Evolutionary conservation across 148 eudicot genomes (phyloP), one percentile per base, ranked within the genome.

Genomic region (Silene uniflora): DNA sequence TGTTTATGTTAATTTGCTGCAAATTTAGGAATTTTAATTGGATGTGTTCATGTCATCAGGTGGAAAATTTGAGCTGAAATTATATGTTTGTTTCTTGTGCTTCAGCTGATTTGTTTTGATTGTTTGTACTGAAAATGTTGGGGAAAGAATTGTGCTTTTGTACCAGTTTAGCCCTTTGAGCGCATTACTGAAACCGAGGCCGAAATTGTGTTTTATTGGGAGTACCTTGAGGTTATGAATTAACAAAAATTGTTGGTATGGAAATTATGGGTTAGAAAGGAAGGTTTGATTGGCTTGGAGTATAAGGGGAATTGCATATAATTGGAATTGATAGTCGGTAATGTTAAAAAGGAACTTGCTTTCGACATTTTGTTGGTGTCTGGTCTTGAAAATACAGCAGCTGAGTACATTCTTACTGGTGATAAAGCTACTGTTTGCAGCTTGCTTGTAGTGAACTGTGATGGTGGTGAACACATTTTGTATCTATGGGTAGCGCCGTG

Each of bases 331-430:
- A 35, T 5, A 52, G 10, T 62, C 12, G 35, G 16, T 64, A 14
- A 44, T 63, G 63, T n/a, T 64, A 64, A 27, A 64, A 27, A 64
- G 68, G 42, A 64, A 64, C n/a, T 29, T 5, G 19, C 42, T 64
- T 25, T 14, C n/a, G 68, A 27, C 14, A 10, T 25, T 64, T 18
- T 29, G 35, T 9, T 62, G 66, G 23, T 24, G 0, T 62, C 35
- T 17, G 7, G 66, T 62, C 16, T 23, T 23, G 35, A 23, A 22
- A 62, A 62, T n/a, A 11, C 17, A 4, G 56, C 24, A 24, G 65
- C 65, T 8, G 63, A n/a, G 42, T 52, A 21, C 62, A 54, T 72
- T 73, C 42, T 18, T 58, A 62, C 22, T 3, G 9, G 44, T 75
- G 62, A n/a, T 5, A 54, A 32, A 13, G 62, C 29, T 27, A 55